Base-by-base conservation (phyloP, 441 rosid genomes). In the Erysimum cheiri region DNA sequence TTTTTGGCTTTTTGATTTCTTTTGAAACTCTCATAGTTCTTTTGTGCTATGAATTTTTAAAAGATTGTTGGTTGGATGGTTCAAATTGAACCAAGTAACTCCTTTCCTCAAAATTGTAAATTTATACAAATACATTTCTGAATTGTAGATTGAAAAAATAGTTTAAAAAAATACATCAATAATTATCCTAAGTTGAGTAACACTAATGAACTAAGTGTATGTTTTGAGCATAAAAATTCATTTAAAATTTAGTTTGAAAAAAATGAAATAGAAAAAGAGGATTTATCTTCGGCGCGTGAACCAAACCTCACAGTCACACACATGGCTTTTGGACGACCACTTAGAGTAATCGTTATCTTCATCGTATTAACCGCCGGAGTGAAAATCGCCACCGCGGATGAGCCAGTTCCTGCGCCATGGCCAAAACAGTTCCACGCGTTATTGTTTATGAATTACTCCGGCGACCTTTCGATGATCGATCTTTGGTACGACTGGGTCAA, bases 401-500 rank as follows among this genome's bases (percentile, higher is more conserved):
- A 61, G 0, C 91, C 96, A 24, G 77, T 80, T 1, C 98, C 98
- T 3, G 56, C 81, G 2, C 48, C 85, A 24, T 88, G 98, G 98
- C 96, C 93, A 13, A 81, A 43, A 33, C 95, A 88, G 55, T 90
- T 92, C 84, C 96, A 90, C 78, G 79, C 95, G 4, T 4, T 84
- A 40, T 69, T 89, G 49, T 69, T 88, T 74, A 89, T 91, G 94
- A 91, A 89, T 80, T 78, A 78, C 82, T 82, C 79, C 64, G 86
- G 94, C n/a, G 61, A 70, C 26, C 89, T 91, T 40, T 87, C 89
- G 76, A 80, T 73, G 74, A 71, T 80, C 5, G 93, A 93, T 70
- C 93, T 93, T 29, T 93, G 98, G 97, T 93, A 91, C 83, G 97
- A 91, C 68, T 93, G 96, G 96, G 52, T 73, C 40, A 84, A 87